Conservation (phyloP, 495 filamentous ascomycete genomes). For the Aspergillus mulundensis region DNA sequence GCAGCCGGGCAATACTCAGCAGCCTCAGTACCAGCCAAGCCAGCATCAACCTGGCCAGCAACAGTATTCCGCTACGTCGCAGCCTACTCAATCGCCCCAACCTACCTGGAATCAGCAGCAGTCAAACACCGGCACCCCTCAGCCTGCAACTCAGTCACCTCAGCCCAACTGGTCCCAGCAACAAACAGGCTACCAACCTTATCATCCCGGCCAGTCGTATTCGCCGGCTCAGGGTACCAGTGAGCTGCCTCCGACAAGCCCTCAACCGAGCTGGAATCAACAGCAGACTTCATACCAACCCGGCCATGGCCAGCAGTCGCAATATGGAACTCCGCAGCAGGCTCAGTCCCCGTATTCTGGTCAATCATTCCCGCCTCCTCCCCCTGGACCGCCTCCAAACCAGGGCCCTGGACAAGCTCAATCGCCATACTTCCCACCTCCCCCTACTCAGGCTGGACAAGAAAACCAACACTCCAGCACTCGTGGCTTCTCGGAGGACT, state of each 20-base stretch:
- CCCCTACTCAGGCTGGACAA: conserved; percentile 26
- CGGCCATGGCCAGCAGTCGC: conserved; percentile 12
- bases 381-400: conserved; percentile 28
- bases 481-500: conserved; percentile 38
- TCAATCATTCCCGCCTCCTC: conserved; percentile 44
- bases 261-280: conserved; percentile 7
- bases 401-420: conserved; percentile 25
- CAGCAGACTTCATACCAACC: conserved; percentile 10
- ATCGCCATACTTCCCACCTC: conserved; percentile 42
- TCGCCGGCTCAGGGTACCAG: conserved; percentile 4
- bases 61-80: conserved; percentile 8
- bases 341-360: conserved; percentile 26
- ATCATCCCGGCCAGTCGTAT: conserved; percentile 9
- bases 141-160: background rate
- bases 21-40: background rate
- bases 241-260: background rate
- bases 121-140: background rate
- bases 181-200: conserved; percentile 2
- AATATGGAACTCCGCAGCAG: conserved; percentile 2
- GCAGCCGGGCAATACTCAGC: background rate
- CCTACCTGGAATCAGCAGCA: conserved; percentile 11
- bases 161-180: conserved; percentile 1
- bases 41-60: conserved; percentile 9
- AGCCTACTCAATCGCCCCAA: conserved; percentile 9
- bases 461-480: conserved; percentile 29